phyloP scores from a whole-genome alignment of 768 basidiomycete genomes.

The Collybiopsis confluens region DNA sequence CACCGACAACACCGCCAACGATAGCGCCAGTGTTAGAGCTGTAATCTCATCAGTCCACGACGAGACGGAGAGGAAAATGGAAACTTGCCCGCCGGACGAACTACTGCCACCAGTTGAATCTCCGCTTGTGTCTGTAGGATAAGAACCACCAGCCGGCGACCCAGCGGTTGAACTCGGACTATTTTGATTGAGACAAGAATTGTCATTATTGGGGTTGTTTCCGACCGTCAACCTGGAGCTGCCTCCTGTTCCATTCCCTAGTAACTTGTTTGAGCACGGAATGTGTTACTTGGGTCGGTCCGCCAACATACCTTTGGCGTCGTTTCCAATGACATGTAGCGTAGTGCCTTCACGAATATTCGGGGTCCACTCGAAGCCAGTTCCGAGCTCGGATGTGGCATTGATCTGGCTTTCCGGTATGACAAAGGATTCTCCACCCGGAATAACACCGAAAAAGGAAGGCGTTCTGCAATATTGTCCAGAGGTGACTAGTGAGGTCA shows the following conservation, averaged over 20 bases:
- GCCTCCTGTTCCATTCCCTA: slow-evolving; percentile 66
- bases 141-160: slow-evolving; percentile 68
- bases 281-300: too few species aligned
- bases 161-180: slow-evolving; percentile 81
- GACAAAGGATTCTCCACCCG: slow-evolving; percentile 72
- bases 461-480: slow-evolving; percentile 35
- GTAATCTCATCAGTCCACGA: background rate
- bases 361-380: slow-evolving; percentile 69
- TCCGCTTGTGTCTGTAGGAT: slow-evolving; percentile 51
- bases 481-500: background rate
- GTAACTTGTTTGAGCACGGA: too few species aligned
- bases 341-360: slow-evolving; percentile 61
- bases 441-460: slow-evolving; percentile 70
- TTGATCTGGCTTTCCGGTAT: slow-evolving; percentile 52
- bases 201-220: slow-evolving; percentile 43
- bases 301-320: too few species aligned
- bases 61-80: too few species aligned
- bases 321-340: slow-evolving; percentile 63
- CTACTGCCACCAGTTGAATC: slow-evolving; percentile 24
- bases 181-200: slow-evolving; percentile 47
- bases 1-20: slow-evolving; percentile 55
- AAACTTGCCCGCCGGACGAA: slow-evolving; percentile 16
- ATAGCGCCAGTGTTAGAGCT: slow-evolving; percentile 44
- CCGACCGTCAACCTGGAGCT: slow-evolving; percentile 55
- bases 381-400: slow-evolving; percentile 17